Percentiles rank a stretch among this genome's conserved stretches.
phyloP scores from a whole-genome alignment of 2,329 filamentous ascomycete species.

The Fusarium equiseti region DNA sequence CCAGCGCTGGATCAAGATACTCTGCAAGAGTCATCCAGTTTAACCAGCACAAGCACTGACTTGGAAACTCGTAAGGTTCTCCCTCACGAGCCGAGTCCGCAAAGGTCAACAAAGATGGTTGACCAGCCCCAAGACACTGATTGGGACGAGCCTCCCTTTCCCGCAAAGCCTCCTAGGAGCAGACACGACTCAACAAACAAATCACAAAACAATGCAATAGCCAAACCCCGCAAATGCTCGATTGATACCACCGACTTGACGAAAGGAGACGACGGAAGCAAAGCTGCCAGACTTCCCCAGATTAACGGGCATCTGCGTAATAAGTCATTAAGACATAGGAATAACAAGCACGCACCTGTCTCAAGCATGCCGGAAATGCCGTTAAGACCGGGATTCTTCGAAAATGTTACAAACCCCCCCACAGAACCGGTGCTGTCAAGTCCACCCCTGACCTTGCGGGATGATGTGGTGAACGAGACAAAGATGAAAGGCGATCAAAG shows the following conservation, averaged over 20 bases:
- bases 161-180: constrained; percentile 16
- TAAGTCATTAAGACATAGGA: constrained; percentile 52
- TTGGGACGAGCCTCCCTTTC: constrained; percentile 5
- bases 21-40: not conserved
- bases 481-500: constrained; percentile 38
- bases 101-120: not conserved
- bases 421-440: constrained; percentile 17
- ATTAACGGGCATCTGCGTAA: constrained; percentile 51
- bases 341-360: constrained; percentile 42
- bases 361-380: constrained; percentile 53
- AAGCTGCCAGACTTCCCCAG: constrained; percentile 48
- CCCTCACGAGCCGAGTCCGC: not conserved
- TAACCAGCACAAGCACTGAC: not conserved
- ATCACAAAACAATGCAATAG: constrained; percentile 20
- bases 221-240: constrained; percentile 51
- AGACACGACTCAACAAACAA: constrained; percentile 25
- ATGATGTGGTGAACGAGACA: constrained; percentile 19
- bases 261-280: constrained; percentile 48
- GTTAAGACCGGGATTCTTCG: constrained; percentile 54
- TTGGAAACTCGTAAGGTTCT: not conserved
- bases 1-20: not conserved
- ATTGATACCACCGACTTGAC: constrained; percentile 49
- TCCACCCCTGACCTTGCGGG: not conserved
- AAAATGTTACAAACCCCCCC: constrained; percentile 51
- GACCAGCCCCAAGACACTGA: constrained; percentile 8